phyloP scores from a whole-genome alignment of 2,329 filamentous ascomycete species.

The Polychaeton citri region DNA sequence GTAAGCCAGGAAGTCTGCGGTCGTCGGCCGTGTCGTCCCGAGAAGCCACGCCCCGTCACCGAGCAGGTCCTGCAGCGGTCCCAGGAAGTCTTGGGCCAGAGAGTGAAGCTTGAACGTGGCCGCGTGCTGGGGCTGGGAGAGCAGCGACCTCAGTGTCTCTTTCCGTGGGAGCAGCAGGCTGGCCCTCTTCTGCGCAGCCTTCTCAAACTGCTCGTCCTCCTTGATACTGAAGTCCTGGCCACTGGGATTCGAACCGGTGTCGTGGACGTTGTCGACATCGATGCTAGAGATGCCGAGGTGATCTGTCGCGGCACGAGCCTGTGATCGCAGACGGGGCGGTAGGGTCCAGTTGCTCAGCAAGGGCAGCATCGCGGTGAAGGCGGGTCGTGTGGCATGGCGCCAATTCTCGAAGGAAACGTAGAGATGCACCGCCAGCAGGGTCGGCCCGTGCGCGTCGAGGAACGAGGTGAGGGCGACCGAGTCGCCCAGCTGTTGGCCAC shows the following conservation, averaged over 20 bases:
- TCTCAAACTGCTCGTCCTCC: slow-evolving; percentile 15
- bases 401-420: slow-evolving; percentile 89
- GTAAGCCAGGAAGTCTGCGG: slow-evolving; percentile 65
- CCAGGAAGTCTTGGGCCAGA: slow-evolving; percentile 57
- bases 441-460: slow-evolving; percentile 59
- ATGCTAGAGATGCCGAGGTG: slow-evolving; percentile 32
- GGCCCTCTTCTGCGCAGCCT: slow-evolving; percentile 22
- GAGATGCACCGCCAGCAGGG: slow-evolving; percentile 72
- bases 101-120: slow-evolving; percentile 64
- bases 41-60: slow-evolving; percentile 41
- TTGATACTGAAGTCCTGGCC: slow-evolving; percentile 16
- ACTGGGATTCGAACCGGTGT: slow-evolving; percentile 22
- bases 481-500: slow-evolving; percentile 22
- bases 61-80: slow-evolving; percentile 53
- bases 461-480: slow-evolving; percentile 37
- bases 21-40: slow-evolving; percentile 38
- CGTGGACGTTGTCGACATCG: slow-evolving; percentile 29
- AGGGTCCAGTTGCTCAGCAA: slow-evolving; percentile 84
- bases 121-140: slow-evolving; percentile 55
- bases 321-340: slow-evolving; percentile 57
- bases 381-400: slow-evolving; percentile 59
- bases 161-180: slow-evolving; percentile 41
- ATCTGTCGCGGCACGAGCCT: slow-evolving; percentile 54
- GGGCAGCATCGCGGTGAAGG: slow-evolving; percentile 65
- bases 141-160: slow-evolving; percentile 46